These are phyloP conservation scores for Kwoniella newhampshirensis DNA, from an alignment of 768 basidiomycete genomes.

Conservation along the genomic window DNA sequence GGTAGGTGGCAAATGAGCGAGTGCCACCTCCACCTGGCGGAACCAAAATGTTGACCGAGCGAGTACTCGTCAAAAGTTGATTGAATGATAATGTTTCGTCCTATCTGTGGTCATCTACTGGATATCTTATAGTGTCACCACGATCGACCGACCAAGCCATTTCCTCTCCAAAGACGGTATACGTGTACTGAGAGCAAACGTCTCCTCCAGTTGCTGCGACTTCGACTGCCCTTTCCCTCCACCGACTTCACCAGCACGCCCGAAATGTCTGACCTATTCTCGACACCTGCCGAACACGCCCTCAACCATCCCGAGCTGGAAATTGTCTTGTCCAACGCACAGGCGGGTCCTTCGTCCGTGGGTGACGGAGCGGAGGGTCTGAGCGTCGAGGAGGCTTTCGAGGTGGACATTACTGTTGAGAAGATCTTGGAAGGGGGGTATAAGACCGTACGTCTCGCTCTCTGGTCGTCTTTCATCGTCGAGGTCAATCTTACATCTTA, in stretches of 20 bases:
- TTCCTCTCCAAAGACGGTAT: too few species aligned
- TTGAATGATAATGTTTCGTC: too few species aligned
- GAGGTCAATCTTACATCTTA: background rate
- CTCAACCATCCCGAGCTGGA: constrained; percentile 42
- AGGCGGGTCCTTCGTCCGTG: constrained; percentile 34
- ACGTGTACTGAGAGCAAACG: too few species aligned
- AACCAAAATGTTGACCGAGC: constrained; percentile 6
- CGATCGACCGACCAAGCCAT: too few species aligned
- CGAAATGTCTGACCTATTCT: constrained; percentile 41
- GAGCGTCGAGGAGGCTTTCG: constrained; percentile 66
- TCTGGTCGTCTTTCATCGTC: too few species aligned
- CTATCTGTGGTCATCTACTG: too few species aligned
- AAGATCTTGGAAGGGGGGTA: constrained; percentile 66
- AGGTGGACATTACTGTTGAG: constrained; percentile 66
- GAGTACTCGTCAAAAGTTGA: too few species aligned
- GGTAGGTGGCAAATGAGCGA: too few species aligned
- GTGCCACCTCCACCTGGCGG: constrained; percentile 3
- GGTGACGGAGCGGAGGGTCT: constrained; percentile 27
- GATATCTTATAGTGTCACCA: too few species aligned
- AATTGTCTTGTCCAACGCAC: background rate
- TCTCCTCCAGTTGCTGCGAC: too few species aligned
- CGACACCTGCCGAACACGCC: constrained; percentile 50
- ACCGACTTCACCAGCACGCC: too few species aligned
- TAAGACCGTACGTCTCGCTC: constrained; percentile 63
- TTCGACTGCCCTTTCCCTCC: too few species aligned